Evolutionary conservation across 805 yeast genomes (phyloP).

Genomic region (Ogataea methylovora): DNA sequence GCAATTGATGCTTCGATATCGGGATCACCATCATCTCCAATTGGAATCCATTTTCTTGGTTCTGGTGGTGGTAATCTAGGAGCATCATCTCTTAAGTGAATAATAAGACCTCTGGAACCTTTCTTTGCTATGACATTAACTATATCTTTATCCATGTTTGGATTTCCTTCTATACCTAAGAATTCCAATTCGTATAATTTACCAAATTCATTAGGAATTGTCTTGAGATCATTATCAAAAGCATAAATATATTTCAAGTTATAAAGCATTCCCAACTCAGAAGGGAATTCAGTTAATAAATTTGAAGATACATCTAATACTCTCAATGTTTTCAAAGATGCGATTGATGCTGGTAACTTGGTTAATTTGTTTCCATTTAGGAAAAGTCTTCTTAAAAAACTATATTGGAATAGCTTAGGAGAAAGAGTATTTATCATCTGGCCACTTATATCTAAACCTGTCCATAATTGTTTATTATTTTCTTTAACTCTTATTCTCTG

Average conservation of each 20-base stretch:
- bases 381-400: slow-evolving; percentile 79
- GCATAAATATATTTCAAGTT: slow-evolving; percentile 75
- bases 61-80: slow-evolving; percentile 60
- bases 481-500: slow-evolving; percentile 53
- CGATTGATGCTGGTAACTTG: slow-evolving; percentile 58
- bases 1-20: slow-evolving; percentile 19
- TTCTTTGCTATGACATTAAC: slow-evolving; percentile 66
- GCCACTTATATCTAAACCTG: slow-evolving; percentile 86
- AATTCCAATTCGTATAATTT: slow-evolving; percentile 76
- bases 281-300: slow-evolving; percentile 62
- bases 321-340: slow-evolving; percentile 62
- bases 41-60: slow-evolving; percentile 76
- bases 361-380: slow-evolving; percentile 79
- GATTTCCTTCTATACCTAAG: slow-evolving; percentile 91
- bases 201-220: slow-evolving; percentile 81
- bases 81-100: slow-evolving; percentile 74
- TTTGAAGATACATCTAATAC: slow-evolving; percentile 84
- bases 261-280: slow-evolving; percentile 77
- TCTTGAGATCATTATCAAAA: slow-evolving; percentile 76
- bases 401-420: slow-evolving; percentile 71
- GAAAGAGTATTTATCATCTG: slow-evolving; percentile 70
- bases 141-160: slow-evolving; percentile 51
- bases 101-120: slow-evolving; percentile 79
- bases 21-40: slow-evolving; percentile 72
- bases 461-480: slow-evolving; percentile 82